Conservation (phyloP, 1,284 basidiomycete species). For the Puccinia triticina region DNA sequence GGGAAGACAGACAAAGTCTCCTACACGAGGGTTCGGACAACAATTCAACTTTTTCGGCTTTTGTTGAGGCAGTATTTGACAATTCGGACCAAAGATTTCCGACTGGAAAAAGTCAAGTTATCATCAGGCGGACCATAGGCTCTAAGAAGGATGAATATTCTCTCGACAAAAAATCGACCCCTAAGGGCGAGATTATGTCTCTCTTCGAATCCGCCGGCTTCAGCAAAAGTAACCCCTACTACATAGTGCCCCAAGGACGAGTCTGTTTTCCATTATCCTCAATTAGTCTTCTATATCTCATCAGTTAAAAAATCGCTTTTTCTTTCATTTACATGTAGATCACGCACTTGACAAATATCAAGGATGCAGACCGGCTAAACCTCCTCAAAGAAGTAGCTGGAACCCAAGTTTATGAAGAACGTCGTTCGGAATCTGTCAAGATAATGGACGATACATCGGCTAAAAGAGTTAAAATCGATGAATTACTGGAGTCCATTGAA, state of each 20-base stretch:
- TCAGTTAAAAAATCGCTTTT: not conserved
- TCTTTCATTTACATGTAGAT: slow-evolving; percentile 66
- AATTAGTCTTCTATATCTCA: not conserved
- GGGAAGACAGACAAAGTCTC: slow-evolving; percentile 60
- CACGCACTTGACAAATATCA: slow-evolving; percentile 93
- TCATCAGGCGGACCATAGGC: slow-evolving; percentile 89
- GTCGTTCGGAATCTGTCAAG: slow-evolving; percentile 83
- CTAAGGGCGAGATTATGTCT: slow-evolving; percentile 96
- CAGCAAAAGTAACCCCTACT: slow-evolving; percentile 95
- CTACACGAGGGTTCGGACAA: slow-evolving; percentile 59
- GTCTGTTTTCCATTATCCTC: slow-evolving; percentile 20
- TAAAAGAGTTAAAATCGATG: slow-evolving; percentile 87
- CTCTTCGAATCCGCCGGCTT: slow-evolving; percentile 93
- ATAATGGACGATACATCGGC: slow-evolving; percentile 96
- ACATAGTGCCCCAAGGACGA: slow-evolving; percentile 66
- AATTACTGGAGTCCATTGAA: slow-evolving; percentile 87
- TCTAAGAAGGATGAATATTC: slow-evolving; percentile 99
- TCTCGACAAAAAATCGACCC: slow-evolving; percentile 90
- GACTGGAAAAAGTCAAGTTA: slow-evolving; percentile 79
- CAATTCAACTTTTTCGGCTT: slow-evolving; percentile 60
- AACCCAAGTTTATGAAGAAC: slow-evolving; percentile 96
- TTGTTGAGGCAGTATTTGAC: slow-evolving; percentile 61
- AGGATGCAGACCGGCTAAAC: slow-evolving; percentile 88
- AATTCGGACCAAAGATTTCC: slow-evolving; percentile 63
- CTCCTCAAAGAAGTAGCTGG: slow-evolving; percentile 97